A percentile compares a stretch with the other conserved stretches of the same genome.
phyloP scores from a whole-genome alignment of 495 filamentous ascomycete genomes.

The Penicillium angulare region DNA sequence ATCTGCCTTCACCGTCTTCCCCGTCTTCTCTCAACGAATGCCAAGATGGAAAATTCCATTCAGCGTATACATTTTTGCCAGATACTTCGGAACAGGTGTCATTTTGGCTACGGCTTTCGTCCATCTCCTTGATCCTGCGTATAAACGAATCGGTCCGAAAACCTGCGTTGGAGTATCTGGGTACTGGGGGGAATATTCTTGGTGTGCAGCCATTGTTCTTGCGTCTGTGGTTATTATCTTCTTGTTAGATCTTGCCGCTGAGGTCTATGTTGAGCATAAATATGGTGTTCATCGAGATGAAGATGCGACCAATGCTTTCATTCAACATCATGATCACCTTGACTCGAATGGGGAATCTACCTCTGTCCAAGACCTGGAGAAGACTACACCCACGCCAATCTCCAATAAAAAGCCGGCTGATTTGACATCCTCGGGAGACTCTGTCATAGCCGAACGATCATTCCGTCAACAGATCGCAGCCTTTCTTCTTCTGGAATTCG shows the following conservation, averaged over 20 bases:
- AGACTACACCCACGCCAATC: not conserved
- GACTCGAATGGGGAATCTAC: not conserved
- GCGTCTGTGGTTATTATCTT: constrained; percentile 32
- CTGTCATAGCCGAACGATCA: constrained; percentile 15
- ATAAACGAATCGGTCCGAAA: constrained; percentile 48
- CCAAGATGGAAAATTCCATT: constrained; percentile 56
- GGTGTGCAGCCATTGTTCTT: constrained; percentile 38
- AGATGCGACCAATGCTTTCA: constrained; percentile 16
- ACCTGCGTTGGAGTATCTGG: constrained; percentile 52
- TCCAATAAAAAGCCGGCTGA: not conserved
- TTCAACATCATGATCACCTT: constrained; percentile 6
- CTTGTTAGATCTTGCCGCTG: constrained; percentile 38
- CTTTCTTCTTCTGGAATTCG: constrained; percentile 60
- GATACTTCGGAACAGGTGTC: constrained; percentile 69
- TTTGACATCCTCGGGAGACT: not conserved
- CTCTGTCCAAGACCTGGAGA: not conserved
- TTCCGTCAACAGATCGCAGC: constrained; percentile 37
- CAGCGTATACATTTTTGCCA: constrained; percentile 66
- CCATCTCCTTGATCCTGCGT: constrained; percentile 51
- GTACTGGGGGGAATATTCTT: constrained; percentile 42
- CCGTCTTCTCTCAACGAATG: constrained; percentile 57
- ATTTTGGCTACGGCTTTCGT: constrained; percentile 70
- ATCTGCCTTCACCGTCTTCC: constrained; percentile 53
- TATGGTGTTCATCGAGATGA: constrained; percentile 39
- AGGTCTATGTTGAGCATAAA: constrained; percentile 50